Evolutionary conservation across 768 basidiomycete species (phyloP).

Genomic region (Russula virescens): DNA sequence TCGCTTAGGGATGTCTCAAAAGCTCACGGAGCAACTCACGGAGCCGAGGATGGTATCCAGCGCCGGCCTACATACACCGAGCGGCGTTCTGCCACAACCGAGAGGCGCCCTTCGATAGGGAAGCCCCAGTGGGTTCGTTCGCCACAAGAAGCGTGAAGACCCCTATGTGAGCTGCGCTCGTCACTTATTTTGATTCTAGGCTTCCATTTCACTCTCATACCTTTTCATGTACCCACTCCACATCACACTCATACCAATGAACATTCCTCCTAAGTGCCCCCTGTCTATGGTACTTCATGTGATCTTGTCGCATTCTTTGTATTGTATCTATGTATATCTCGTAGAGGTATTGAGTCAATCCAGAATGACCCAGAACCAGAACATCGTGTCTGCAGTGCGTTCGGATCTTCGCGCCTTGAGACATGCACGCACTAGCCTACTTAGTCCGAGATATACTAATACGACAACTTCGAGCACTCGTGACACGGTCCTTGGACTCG

Average conservation of each 20-base stretch:
- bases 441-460: conserved; percentile 4
- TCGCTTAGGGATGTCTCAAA: conserved; percentile 16
- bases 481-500: conserved; percentile 17
- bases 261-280: conserved; percentile 7
- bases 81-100: conserved; percentile 15
- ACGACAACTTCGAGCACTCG: not conserved
- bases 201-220: not conserved
- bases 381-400: not conserved
- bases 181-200: not conserved
- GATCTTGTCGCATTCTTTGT: conserved; percentile 7
- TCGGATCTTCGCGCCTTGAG: conserved; percentile 15
- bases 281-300: conserved; percentile 14
- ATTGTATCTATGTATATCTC: conserved; percentile 17
- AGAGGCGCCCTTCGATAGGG: conserved; percentile 22
- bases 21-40: conserved; percentile 7
- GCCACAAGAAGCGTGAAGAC: conserved; percentile 15
- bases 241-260: conserved; percentile 6
- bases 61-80: conserved; percentile 11
- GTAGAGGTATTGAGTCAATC: conserved; percentile 10
- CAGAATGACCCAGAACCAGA: not conserved
- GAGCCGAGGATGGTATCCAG: conserved; percentile 14
- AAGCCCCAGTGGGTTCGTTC: conserved; percentile 19
- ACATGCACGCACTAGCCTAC: not conserved
- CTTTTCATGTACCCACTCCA: not conserved
- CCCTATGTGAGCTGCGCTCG: conserved; percentile 19